Conservation (phyloP, 176 grass and related monocot genomes). For the Musa itinerans region DNA sequence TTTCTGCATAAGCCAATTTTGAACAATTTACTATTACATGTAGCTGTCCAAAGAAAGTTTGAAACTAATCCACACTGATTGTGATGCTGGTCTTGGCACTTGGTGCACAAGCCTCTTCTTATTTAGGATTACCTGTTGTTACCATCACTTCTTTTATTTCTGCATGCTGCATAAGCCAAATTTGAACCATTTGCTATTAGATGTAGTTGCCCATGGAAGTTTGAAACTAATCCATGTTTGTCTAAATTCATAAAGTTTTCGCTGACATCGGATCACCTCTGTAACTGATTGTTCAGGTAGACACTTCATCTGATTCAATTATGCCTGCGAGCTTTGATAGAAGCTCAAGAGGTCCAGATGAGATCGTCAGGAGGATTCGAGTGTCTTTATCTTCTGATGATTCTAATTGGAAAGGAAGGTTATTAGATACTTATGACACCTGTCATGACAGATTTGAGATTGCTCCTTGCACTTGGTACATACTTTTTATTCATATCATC, state of each 20-base stretch:
- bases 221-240: too few relatives aligned
- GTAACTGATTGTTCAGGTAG: constrained; percentile 36
- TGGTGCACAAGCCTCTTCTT: neutral
- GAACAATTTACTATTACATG: too few relatives aligned
- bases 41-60: too few relatives aligned
- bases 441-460: constrained; percentile 43
- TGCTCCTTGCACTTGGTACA: constrained; percentile 53
- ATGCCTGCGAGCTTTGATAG: constrained; percentile 59
- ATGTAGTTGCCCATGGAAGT: too few relatives aligned
- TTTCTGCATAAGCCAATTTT: too few relatives aligned
- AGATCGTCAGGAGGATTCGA: constrained; percentile 75
- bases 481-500: neutral
- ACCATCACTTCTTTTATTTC: too few relatives aligned
- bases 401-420: constrained; percentile 51
- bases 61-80: too few relatives aligned
- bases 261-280: neutral
- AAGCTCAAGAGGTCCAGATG: constrained; percentile 64
- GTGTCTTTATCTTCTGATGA: constrained; percentile 55
- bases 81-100: too few relatives aligned
- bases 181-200: too few relatives aligned
- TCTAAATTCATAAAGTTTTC: neutral
- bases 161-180: too few relatives aligned
- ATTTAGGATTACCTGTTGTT: neutral
- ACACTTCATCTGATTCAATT: constrained; percentile 55
- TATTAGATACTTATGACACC: constrained; percentile 80